Evolutionary conservation across 495 filamentous ascomycete genomes (phyloP).

Genomic region (Filosporella fistucella): DNA sequence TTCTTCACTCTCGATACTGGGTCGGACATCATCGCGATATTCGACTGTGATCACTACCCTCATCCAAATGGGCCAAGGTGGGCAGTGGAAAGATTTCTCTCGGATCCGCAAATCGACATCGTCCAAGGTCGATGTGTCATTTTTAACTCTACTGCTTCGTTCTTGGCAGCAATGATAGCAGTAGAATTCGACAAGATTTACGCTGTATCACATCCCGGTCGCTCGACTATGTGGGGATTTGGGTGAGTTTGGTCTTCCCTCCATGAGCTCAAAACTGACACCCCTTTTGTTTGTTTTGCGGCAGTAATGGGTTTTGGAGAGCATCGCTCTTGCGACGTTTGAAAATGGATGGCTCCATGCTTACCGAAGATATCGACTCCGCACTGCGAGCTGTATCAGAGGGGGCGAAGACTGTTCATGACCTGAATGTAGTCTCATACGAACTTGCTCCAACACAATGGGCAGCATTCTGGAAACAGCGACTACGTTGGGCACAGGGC

Average conservation of each 20-base stretch:
- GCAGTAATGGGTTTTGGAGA: slow-evolving; percentile 36
- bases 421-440: slow-evolving; percentile 9
- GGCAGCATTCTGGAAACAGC: slow-evolving; percentile 5
- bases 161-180: slow-evolving; percentile 31
- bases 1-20: slow-evolving; percentile 31
- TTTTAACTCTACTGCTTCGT: slow-evolving; percentile 29
- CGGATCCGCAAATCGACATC: slow-evolving; percentile 26
- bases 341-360: slow-evolving; percentile 35
- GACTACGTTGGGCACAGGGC: slow-evolving; percentile 12
- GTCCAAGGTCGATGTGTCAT: slow-evolving; percentile 38
- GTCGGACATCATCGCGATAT: slow-evolving; percentile 33
- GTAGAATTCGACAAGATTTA: slow-evolving; percentile 42
- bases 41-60: slow-evolving; percentile 37
- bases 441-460: slow-evolving; percentile 6
- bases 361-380: slow-evolving; percentile 40
- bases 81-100: slow-evolving; percentile 32
- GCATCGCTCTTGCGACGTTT: slow-evolving; percentile 29
- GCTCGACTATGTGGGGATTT: slow-evolving; percentile 31
- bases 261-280: neutral
- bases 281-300: neutral
- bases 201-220: slow-evolving; percentile 35
- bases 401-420: slow-evolving; percentile 4
- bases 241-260: slow-evolving; percentile 27
- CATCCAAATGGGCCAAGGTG: slow-evolving; percentile 35
- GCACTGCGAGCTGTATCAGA: slow-evolving; percentile 25